Evolutionary conservation across 306 rosid genomes (phyloP).

Genomic region (Fagus crenata): DNA sequence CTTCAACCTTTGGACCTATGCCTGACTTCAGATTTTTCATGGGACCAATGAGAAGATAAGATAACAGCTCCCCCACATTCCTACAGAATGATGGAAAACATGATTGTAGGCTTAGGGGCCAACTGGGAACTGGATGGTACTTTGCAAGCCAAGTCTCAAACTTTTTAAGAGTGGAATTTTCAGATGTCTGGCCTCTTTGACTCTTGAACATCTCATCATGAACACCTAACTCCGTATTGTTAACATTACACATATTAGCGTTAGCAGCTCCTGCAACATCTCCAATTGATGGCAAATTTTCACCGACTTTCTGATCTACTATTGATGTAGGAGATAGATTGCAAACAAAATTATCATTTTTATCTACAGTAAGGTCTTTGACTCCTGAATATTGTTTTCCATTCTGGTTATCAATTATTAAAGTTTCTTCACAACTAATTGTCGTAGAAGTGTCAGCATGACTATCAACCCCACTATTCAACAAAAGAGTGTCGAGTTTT

Average conservation of each 20-base stretch:
- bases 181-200: slow-evolving; percentile 38
- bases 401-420: slow-evolving; percentile 25
- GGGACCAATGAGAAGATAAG: slow-evolving; percentile 41
- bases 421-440: slow-evolving; percentile 20
- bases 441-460: slow-evolving; percentile 32
- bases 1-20: slow-evolving; percentile 47
- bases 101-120: slow-evolving; percentile 43
- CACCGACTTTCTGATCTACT: slow-evolving; percentile 36
- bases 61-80: slow-evolving; percentile 45
- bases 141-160: slow-evolving; percentile 36
- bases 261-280: slow-evolving; percentile 35
- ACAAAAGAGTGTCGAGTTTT: slow-evolving; percentile 41
- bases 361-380: slow-evolving; percentile 28
- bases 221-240: slow-evolving; percentile 39
- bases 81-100: slow-evolving; percentile 43
- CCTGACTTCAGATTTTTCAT: slow-evolving; percentile 52
- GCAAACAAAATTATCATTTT: slow-evolving; percentile 20
- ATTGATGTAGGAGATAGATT: slow-evolving; percentile 23
- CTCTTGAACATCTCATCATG: slow-evolving; percentile 31
- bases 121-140: slow-evolving; percentile 39
- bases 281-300: slow-evolving; percentile 23
- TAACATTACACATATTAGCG: slow-evolving; percentile 25
- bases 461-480: slow-evolving; percentile 47
- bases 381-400: slow-evolving; percentile 30
- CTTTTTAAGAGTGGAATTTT: slow-evolving; percentile 34